phyloP scores from a whole-genome alignment of 306 rosid genomes.

The Acmispon strigosus region DNA sequence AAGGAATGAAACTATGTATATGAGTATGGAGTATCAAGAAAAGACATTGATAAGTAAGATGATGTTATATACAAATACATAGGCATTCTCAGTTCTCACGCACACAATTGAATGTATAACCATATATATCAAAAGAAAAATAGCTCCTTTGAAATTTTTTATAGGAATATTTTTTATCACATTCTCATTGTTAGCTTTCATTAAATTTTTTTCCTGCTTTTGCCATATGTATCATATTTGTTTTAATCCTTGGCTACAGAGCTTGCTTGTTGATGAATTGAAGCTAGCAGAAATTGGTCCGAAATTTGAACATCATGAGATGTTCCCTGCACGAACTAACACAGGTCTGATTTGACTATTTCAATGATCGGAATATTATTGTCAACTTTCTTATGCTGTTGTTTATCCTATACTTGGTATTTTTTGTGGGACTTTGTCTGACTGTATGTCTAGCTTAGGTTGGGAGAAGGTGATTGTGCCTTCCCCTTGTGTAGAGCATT shows the following conservation, averaged over 20 bases:
- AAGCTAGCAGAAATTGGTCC: constrained; percentile 86
- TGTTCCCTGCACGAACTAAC: constrained; percentile 93
- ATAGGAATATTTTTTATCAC: neutral
- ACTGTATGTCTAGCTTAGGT: neutral
- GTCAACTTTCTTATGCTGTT: neutral
- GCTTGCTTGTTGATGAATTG: constrained; percentile 72
- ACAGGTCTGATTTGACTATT: constrained; percentile 54
- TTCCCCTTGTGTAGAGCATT: constrained; percentile 2
- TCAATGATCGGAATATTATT: neutral
- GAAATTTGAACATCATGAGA: constrained; percentile 74
- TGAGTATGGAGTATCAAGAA: constrained; percentile 4
- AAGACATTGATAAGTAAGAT: neutral
- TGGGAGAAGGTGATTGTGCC: neutral
- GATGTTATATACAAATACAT: neutral
- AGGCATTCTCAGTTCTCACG: neutral
- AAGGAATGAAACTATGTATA: neutral
- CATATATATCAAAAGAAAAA: constrained; percentile 1
- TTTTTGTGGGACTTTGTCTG: neutral
- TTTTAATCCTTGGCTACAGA: constrained; percentile 43
- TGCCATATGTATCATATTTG: neutral
- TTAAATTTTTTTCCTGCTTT: neutral
- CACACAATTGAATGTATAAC: constrained; percentile 9
- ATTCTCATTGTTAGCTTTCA: neutral
- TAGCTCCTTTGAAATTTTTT: neutral
- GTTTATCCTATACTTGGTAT: neutral